Evolutionary conservation across 2,329 filamentous ascomycete genomes (phyloP).

Genomic region (Cercospora brassicicola): DNA sequence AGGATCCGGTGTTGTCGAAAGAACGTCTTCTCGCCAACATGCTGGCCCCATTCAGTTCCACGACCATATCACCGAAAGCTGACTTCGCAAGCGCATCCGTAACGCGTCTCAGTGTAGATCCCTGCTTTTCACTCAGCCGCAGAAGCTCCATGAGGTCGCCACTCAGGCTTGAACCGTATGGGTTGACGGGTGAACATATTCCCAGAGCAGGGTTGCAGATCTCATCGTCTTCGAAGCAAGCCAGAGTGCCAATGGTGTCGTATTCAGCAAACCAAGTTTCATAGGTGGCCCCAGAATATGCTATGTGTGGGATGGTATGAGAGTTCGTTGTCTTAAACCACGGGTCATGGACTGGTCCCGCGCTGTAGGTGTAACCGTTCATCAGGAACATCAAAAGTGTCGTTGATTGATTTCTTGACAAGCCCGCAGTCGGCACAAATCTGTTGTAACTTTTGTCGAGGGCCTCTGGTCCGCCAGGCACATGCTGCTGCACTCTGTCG

Average conservation of each 20-base stretch:
- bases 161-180: neutral
- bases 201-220: constrained; percentile 1
- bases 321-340: constrained; percentile 8
- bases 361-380: constrained; percentile 11
- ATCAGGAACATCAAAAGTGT: constrained; percentile 6
- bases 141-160: neutral
- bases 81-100: neutral
- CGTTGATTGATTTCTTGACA: neutral
- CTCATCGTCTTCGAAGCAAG: constrained; percentile 10
- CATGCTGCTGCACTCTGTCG: constrained; percentile 5
- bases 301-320: neutral
- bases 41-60: neutral
- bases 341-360: neutral
- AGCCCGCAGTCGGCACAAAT: neutral
- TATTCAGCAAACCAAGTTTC: constrained; percentile 9
- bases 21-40: neutral
- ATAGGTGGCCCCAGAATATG: neutral
- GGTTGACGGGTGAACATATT: neutral
- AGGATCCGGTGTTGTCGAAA: neutral
- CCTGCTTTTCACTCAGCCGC: neutral
- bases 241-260: constrained; percentile 4
- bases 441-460: neutral
- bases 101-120: neutral
- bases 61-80: neutral
- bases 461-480: neutral